Conservation (phyloP, 2,329 filamentous ascomycete genomes). For the Alternaria incomplexa region DNA sequence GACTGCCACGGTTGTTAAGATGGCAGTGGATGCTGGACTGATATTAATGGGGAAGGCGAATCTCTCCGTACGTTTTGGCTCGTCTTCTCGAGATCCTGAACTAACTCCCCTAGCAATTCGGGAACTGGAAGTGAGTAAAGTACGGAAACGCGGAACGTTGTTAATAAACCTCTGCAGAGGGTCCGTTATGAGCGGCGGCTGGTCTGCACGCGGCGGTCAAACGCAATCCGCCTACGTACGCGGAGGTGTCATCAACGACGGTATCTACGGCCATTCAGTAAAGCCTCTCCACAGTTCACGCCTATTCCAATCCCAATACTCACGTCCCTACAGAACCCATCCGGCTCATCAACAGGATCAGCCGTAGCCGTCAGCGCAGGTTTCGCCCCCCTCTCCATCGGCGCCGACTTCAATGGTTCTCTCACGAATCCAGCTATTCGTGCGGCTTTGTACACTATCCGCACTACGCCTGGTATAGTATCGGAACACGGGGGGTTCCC, state of each 20-base stretch:
- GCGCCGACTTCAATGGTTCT: background rate
- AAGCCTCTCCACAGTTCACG: accelerated
- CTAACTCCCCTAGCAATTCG: background rate
- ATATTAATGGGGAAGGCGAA: background rate
- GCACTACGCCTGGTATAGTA: background rate
- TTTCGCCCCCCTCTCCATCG: background rate
- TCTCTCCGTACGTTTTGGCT: background rate
- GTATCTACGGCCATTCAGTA: background rate
- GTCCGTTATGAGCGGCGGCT: background rate
- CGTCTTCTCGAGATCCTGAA: too few species aligned
- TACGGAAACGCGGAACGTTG: too few species aligned
- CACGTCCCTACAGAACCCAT: background rate
- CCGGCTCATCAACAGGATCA: background rate
- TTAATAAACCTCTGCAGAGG: background rate
- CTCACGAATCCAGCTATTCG: background rate
- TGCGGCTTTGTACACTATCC: background rate
- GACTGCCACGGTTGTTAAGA: background rate
- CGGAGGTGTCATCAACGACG: background rate
- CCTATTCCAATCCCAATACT: background rate
- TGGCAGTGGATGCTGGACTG: background rate
- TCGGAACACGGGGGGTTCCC: background rate
- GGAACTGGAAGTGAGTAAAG: background rate
- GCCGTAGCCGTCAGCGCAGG: background rate
- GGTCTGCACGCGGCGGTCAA: background rate
- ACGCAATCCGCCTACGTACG: background rate